These are phyloP conservation scores for Penicillium flavigenum DNA, from an alignment of 495 filamentous ascomycete genomes.

Conservation along the genomic window DNA sequence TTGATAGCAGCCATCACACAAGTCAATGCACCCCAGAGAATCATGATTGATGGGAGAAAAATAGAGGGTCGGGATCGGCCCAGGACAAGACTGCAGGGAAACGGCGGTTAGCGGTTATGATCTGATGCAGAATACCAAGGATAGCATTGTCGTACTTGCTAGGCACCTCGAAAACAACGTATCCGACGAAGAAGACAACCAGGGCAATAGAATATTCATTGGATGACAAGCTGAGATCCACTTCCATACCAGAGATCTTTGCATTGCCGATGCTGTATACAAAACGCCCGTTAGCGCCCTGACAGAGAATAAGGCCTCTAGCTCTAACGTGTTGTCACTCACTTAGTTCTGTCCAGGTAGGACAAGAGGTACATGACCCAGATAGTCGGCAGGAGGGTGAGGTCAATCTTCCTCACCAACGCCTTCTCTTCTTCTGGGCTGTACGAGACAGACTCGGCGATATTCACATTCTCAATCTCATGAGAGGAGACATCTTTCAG, in stretches of 20 bases:
- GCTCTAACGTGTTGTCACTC: background rate
- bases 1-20: conserved; percentile 45
- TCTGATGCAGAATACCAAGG: no score
- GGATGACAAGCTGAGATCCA: conserved; percentile 39
- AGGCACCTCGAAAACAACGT: conserved; percentile 50
- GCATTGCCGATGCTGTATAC: conserved; percentile 45
- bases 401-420: conserved; percentile 51
- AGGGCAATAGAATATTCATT: conserved; percentile 37
- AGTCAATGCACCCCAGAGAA: conserved; percentile 39
- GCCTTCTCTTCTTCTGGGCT: conserved; percentile 26
- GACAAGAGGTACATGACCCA: conserved; percentile 54
- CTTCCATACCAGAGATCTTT: conserved; percentile 43
- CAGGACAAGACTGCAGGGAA: conserved; percentile 38
- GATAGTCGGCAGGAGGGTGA: conserved; percentile 48
- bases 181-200: conserved; percentile 48
- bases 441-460: conserved; percentile 10
- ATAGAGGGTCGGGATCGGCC: conserved; percentile 39
- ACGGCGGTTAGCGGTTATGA: background rate
- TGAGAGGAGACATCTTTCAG: conserved; percentile 15
- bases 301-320: background rate
- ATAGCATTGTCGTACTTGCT: conserved; percentile 26
- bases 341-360: conserved; percentile 31
- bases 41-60: conserved; percentile 48
- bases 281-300: background rate
- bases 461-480: conserved; percentile 23